Percentiles rank a stretch among this genome's conserved stretches.
Conservation (phyloP, 108 stramenopile species). For the Cylindrotheca fusiformis region DNA sequence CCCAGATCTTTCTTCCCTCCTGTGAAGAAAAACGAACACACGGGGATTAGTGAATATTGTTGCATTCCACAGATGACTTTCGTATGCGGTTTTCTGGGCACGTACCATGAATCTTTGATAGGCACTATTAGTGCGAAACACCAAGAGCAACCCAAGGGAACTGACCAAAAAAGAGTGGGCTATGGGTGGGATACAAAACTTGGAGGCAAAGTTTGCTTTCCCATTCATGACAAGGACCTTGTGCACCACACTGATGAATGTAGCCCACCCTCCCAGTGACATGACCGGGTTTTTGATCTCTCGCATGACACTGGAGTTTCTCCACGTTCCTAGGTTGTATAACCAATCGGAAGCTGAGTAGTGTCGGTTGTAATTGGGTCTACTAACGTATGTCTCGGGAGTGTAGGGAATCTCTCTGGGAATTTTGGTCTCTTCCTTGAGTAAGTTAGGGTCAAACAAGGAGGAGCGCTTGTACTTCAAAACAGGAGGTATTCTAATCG, state of each 20-base stretch:
- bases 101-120: conserved; percentile 43
- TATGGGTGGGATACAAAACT: neutral
- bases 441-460: too few relatives aligned
- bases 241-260: conserved; percentile 18
- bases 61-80: too few relatives aligned
- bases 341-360: conserved; percentile 42
- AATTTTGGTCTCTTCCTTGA: too few relatives aligned
- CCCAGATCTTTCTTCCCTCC: conserved; percentile 90
- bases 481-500: too few relatives aligned
- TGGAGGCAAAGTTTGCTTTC: neutral
- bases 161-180: neutral
- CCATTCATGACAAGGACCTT: conserved; percentile 1
- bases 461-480: too few relatives aligned
- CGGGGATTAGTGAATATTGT: too few relatives aligned
- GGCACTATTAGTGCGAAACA: conserved; percentile 76
- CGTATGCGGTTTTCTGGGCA: too few relatives aligned
- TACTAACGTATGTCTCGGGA: too few relatives aligned
- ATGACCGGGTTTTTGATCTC: conserved; percentile 39
- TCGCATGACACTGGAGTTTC: conserved; percentile 30
- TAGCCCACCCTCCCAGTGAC: conserved; percentile 24
- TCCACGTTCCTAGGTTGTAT: conserved; percentile 35
- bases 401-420: too few relatives aligned
- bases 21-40: too few relatives aligned
- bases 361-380: conserved; percentile 49
- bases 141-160: conserved; percentile 67